These are phyloP conservation scores for Nicotiana sylvestris DNA, from an alignment of 257 asterid species.

Conservation along the genomic window DNA sequence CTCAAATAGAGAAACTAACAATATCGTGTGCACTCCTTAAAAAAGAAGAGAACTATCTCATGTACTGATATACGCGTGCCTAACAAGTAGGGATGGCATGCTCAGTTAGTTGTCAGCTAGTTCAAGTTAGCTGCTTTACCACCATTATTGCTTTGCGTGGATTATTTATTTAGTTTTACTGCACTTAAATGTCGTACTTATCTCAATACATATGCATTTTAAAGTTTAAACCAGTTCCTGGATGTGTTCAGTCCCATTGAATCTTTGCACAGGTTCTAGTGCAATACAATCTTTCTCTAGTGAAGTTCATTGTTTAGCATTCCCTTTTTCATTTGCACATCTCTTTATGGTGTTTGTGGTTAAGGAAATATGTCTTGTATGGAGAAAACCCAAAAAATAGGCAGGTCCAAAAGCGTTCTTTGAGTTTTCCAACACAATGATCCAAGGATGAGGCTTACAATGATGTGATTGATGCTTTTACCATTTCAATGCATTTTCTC, in stretches of 20 bases:
- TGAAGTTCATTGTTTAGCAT: neutral
- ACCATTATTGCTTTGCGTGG: too few relatives aligned
- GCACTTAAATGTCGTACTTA: neutral
- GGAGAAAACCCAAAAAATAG: neutral
- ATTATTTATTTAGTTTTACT: neutral
- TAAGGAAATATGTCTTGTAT: neutral
- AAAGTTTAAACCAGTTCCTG: neutral
- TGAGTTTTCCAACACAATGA: neutral
- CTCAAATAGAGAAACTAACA: too few relatives aligned
- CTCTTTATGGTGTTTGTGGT: neutral
- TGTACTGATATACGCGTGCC: too few relatives aligned
- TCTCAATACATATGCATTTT: neutral
- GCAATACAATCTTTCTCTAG: neutral
- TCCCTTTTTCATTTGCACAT: neutral
- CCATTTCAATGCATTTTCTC: slow-evolving; percentile 4
- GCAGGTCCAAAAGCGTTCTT: neutral
- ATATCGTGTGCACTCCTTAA: too few relatives aligned
- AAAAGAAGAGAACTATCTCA: too few relatives aligned
- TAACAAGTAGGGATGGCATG: too few relatives aligned
- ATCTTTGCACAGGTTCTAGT: neutral
- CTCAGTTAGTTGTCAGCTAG: too few relatives aligned
- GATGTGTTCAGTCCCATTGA: neutral
- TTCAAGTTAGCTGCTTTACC: too few relatives aligned
- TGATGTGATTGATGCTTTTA: neutral
- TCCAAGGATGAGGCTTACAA: neutral